Base-by-base conservation (phyloP, 2,329 filamentous ascomycete species). In the Ascochyta clinopodiicola region DNA sequence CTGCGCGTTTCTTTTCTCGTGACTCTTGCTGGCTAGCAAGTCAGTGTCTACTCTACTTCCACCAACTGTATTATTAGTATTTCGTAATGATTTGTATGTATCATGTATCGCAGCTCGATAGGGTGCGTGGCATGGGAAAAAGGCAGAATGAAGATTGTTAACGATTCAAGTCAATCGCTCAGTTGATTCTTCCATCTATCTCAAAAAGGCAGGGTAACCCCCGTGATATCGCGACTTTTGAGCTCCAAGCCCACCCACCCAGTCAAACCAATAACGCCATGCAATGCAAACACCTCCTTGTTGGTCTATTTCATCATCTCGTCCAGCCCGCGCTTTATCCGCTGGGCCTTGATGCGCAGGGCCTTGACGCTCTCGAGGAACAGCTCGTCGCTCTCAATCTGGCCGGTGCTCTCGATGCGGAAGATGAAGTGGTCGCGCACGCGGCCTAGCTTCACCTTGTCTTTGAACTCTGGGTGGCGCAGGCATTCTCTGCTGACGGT, bases 341-440 rank as follows among this genome's bases (percentile, higher is more conserved):
- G 83, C 72, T 86, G 80, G 64, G 91, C 95, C 82, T 98, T 98
- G 68, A 86, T 82, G 81, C 93, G 96, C 60, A 99, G 79, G 65
- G 92, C 81, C 78, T 89, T 90, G 45, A 99, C 84, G 25, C 91
- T 88, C 78, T 98, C 92, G 52, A 99, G 78, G 81, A 99, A 98
- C 62, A 99, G 82, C 77, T 92, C 88, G 69, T 98, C 94, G 72
- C 92, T 96, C 56, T 95, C 88, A 81, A 92, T 96, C 79, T 99
- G 95, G 6, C 95, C 96, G 0, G 92, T 89, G 80, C 93, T 97
- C 82, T 99, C 95, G 32, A 99, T 84, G 50, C 87, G 89, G 82
- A 95, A 99, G 77, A 99, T 98, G 77, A 99, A 99, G 79, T 99
- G 96, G 75, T 99, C 95, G 62, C 92, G 84, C 67, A 92, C 82